Conservation (phyloP, 2,329 filamentous ascomycete genomes). For the Leptographium galeiforme region DNA sequence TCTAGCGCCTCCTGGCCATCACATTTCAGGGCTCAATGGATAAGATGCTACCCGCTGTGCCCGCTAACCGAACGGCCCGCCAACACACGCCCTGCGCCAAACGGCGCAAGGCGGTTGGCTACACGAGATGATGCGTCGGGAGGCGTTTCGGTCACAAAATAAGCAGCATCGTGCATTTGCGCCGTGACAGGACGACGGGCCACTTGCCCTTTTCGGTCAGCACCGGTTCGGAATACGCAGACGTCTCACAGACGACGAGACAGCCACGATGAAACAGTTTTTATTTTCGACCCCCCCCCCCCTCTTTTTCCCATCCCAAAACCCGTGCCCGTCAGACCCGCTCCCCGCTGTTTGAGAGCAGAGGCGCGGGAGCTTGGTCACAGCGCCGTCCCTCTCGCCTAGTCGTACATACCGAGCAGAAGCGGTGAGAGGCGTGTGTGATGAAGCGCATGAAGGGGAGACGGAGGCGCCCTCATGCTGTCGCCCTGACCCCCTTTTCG, state of each 20-base stretch:
- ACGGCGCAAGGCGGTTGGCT: background rate
- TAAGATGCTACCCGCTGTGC: background rate
- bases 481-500: background rate
- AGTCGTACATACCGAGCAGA: no score
- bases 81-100: background rate
- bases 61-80: background rate
- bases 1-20: no score
- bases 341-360: background rate
- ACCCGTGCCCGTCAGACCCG: slow-evolving; percentile 9
- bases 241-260: no score
- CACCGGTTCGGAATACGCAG: no score
- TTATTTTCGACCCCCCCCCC: background rate
- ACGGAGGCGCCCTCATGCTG: background rate
- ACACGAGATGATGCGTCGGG: background rate
- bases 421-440: background rate
- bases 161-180: no score
- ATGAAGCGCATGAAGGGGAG: background rate
- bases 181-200: no score
- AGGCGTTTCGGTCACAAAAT: no score
- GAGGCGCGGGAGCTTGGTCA: no score
- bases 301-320: slow-evolving; percentile 6
- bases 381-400: no score
- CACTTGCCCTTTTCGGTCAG: no score
- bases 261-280: background rate
- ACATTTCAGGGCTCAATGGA: no score